These are phyloP conservation scores for Amylostereum areolatum DNA, from an alignment of 1,284 basidiomycete species.

Conservation along the genomic window DNA sequence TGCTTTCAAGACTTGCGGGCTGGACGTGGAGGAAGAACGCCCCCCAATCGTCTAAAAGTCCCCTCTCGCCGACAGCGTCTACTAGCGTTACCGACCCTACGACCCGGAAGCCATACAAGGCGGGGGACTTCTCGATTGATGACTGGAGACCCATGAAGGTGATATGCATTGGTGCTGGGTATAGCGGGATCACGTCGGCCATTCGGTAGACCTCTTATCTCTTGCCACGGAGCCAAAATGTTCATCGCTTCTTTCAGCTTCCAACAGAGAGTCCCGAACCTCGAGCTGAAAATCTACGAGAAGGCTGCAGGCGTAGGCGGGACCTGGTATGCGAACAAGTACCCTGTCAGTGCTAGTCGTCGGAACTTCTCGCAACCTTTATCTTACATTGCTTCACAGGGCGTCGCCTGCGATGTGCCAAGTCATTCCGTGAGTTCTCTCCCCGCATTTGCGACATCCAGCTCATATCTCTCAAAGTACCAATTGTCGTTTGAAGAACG, in stretches of 20 bases:
- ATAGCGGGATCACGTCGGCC: conserved; percentile 47
- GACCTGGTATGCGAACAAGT: background rate
- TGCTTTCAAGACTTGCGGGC: too few species aligned
- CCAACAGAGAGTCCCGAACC: background rate
- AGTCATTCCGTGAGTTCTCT: conserved; percentile 35
- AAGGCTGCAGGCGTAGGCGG: conserved; percentile 2
- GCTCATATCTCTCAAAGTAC: conserved; percentile 30
- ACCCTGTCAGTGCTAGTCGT: conserved; percentile 6
- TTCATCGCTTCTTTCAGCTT: background rate
- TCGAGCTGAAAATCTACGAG: conserved; percentile 4
- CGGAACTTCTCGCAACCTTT: too few species aligned
- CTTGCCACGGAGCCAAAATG: background rate
- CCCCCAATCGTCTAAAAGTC: too few species aligned
- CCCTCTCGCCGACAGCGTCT: too few species aligned
- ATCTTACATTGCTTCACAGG: conserved; percentile 35
- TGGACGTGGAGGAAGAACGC: too few species aligned
- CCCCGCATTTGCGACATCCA: background rate
- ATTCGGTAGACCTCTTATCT: conserved; percentile 31
- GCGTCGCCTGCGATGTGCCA: conserved; percentile 46
- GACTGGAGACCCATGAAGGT: conserved; percentile 37
- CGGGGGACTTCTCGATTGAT: too few species aligned
- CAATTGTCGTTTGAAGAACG: conserved; percentile 50
- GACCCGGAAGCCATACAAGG: too few species aligned
- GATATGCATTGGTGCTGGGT: conserved; percentile 45
- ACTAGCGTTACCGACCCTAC: too few species aligned